Conservation (phyloP, 2,329 filamentous ascomycete genomes). For the Ceratocystis alfenasii region DNA sequence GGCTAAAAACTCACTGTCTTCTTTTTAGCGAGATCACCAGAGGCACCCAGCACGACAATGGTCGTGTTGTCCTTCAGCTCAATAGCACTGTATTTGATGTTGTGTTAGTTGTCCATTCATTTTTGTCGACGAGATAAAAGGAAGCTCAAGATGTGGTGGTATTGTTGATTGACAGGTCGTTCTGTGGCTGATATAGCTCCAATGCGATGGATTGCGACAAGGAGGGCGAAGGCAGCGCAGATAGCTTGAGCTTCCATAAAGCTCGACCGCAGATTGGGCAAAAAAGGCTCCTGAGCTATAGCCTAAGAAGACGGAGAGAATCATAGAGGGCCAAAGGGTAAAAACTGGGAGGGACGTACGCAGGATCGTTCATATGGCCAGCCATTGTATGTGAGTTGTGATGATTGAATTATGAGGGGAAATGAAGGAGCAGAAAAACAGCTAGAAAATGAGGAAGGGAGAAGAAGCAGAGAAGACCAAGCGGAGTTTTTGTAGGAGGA, state of each 20-base stretch:
- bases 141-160: background rate
- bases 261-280: slow-evolving; percentile 12
- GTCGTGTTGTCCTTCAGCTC: slow-evolving; percentile 98
- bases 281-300: slow-evolving; percentile 2
- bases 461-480: background rate
- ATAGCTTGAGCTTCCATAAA: slow-evolving; percentile 15
- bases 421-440: slow-evolving; percentile 1
- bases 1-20: slow-evolving; percentile 62
- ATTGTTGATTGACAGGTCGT: slow-evolving; percentile 9
- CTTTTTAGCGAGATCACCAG: slow-evolving; percentile 97
- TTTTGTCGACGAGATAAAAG: background rate
- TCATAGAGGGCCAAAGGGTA: background rate
- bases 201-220: slow-evolving; percentile 21
- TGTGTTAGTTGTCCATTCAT: slow-evolving; percentile 1
- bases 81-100: slow-evolving; percentile 48
- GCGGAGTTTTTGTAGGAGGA: slow-evolving; percentile 4
- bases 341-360: slow-evolving; percentile 16
- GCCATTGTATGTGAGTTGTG: slow-evolving; percentile 18
- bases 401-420: background rate
- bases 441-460: slow-evolving; percentile 2
- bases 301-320: slow-evolving; percentile 12
- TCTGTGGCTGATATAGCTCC: slow-evolving; percentile 11
- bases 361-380: slow-evolving; percentile 22
- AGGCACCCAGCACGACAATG: slow-evolving; percentile 92
- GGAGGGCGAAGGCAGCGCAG: background rate